Percentiles rank a stretch among this genome's conserved stretches.
Conservation (phyloP, 73 alveolate genomes). For the Symbiodinium pilosum region DNA sequence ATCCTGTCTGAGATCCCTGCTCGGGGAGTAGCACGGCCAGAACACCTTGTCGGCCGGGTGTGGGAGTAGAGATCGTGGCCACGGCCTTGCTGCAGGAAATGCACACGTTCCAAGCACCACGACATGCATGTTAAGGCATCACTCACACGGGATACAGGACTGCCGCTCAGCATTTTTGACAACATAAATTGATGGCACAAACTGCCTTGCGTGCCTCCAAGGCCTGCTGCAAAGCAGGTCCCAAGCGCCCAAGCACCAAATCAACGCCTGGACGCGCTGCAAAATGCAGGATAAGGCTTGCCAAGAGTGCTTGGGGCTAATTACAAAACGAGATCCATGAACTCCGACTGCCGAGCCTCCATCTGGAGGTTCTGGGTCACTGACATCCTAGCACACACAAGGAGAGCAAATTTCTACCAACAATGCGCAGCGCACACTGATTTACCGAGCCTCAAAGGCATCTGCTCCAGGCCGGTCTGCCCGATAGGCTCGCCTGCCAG, state of each 20-base stretch:
- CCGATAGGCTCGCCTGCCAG: constrained; percentile 71
- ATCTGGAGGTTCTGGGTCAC: constrained; percentile 50
- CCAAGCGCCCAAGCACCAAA: constrained; percentile 48
- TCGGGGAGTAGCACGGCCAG: constrained; percentile 41
- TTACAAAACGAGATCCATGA: too few species aligned
- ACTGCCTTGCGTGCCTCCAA: background rate
- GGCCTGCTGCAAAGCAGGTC: constrained; percentile 35
- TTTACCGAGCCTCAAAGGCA: constrained; percentile 44
- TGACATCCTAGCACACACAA: constrained; percentile 15
- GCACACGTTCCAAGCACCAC: too few species aligned
- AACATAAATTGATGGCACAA: too few species aligned
- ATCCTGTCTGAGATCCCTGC: background rate
- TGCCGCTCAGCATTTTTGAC: too few species aligned
- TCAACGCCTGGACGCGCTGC: constrained; percentile 30
- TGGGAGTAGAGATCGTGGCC: constrained; percentile 19
- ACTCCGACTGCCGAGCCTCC: constrained; percentile 29
- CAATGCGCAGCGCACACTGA: background rate
- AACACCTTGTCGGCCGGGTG: constrained; percentile 25
- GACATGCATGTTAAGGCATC: too few species aligned
- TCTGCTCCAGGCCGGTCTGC: constrained; percentile 76
- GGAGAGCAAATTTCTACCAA: background rate
- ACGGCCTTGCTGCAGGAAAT: too few species aligned
- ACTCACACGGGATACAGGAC: too few species aligned
- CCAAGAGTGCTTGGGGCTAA: background rate
- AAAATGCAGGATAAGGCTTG: background rate